These are phyloP conservation scores for Xylariaceae sp. DNA, from an alignment of 2,329 filamentous ascomycete species.

Conservation along the genomic window DNA sequence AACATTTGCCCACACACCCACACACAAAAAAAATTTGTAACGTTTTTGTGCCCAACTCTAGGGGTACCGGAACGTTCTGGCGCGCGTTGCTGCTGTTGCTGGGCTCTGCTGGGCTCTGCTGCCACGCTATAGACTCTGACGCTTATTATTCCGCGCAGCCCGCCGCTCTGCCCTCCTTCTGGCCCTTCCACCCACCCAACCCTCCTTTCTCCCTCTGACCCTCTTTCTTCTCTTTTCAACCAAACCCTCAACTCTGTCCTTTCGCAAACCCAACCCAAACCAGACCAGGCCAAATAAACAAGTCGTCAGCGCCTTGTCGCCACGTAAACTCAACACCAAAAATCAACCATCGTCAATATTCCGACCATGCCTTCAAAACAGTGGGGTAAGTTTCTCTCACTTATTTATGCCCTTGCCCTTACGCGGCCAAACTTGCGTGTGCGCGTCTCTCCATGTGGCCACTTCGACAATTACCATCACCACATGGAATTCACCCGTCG, in stretches of 20 bases:
- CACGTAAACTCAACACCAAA: neutral
- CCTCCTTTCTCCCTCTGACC: neutral
- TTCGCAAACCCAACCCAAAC: neutral
- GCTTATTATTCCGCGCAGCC: neutral
- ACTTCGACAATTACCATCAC: conserved; percentile 29
- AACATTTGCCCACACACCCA: neutral
- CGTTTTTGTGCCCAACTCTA: conserved; percentile 27
- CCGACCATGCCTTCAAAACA: conserved; percentile 47
- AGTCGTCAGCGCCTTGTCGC: no score
- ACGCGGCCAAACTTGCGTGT: conserved; percentile 4
- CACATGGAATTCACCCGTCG: neutral
- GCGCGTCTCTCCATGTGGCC: conserved; percentile 17
- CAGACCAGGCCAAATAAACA: no score
- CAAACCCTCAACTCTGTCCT: neutral
- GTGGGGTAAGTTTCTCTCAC: conserved; percentile 48
- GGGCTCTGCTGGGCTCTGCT: neutral
- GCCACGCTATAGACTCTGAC: neutral
- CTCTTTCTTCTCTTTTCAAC: neutral
- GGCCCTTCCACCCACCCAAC: neutral
- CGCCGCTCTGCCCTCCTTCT: neutral
- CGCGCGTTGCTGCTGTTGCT: neutral
- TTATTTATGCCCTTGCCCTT: neutral
- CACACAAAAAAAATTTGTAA: conserved; percentile 12
- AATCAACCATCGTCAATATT: neutral
- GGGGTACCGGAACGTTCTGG: neutral